These are phyloP conservation scores for Blastocrithidia nonstop DNA, from an alignment of 208 protist genomes.

Conservation along the genomic window DNA sequence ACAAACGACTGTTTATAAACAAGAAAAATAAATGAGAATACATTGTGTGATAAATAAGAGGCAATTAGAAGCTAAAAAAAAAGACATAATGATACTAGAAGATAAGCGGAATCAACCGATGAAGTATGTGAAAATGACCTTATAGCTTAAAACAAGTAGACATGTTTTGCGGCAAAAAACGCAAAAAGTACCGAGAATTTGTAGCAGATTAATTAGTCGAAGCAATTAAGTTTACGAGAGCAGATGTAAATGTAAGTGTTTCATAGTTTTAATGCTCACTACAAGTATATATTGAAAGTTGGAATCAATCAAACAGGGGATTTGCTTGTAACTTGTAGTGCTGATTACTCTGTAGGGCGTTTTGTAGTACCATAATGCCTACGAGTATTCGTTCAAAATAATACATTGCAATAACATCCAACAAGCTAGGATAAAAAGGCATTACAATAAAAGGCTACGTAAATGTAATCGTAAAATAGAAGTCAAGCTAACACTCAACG, in stretches of 20 bases:
- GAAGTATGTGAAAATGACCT: too few species aligned
- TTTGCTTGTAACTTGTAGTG: conserved; percentile 63
- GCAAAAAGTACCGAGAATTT: too few species aligned
- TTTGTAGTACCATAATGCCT: conserved; percentile 36
- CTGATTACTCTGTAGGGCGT: conserved; percentile 70
- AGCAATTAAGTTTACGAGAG: too few species aligned
- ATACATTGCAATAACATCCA: neutral
- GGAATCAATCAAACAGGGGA: conserved; percentile 48
- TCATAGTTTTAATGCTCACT: conserved; percentile 62
- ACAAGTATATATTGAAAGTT: conserved; percentile 81
- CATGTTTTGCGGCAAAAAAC: too few species aligned
- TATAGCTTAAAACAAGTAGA: too few species aligned
- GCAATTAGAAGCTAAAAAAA: too few species aligned
- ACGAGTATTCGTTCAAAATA: conserved; percentile 5
- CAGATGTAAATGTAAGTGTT: conserved; percentile 55
- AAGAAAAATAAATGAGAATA: too few species aligned
- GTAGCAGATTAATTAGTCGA: too few species aligned
- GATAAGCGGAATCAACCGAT: too few species aligned
- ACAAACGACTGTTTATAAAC: too few species aligned
- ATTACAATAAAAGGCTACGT: neutral
- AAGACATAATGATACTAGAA: too few species aligned
- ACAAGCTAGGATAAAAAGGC: neutral
- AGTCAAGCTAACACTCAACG: neutral
- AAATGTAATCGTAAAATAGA: neutral
- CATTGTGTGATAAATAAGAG: too few species aligned